These are phyloP conservation scores for Pinus tabuliformis DNA, from an alignment of 75 land plant species.

Conservation along the genomic window DNA sequence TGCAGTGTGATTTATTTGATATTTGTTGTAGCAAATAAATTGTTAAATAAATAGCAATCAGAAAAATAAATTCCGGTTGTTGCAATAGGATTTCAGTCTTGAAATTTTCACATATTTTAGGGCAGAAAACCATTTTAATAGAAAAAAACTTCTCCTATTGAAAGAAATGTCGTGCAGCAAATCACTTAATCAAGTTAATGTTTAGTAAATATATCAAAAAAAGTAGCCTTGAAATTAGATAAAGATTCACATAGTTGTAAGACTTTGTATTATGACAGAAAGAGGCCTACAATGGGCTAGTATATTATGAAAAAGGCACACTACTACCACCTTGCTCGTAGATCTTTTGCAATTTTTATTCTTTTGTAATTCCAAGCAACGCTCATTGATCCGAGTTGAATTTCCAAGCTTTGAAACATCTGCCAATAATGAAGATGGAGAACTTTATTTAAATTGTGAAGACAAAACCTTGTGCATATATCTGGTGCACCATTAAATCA, in stretches of 20 bases:
- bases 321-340: conserved; percentile 51
- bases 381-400: conserved; percentile 73
- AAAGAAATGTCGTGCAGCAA: neutral
- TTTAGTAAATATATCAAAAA: neutral
- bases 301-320: neutral
- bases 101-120: no score
- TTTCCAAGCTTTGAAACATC: conserved; percentile 78
- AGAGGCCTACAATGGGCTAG: neutral
- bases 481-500: neutral
- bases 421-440: conserved; percentile 10
- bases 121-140: no score
- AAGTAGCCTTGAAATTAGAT: neutral
- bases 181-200: neutral
- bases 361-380: conserved; percentile 91
- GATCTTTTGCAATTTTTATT: conserved; percentile 38
- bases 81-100: no score
- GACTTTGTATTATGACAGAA: neutral
- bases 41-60: no score
- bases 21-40: no score
- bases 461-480: neutral
- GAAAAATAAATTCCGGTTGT: no score
- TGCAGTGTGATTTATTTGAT: no score
- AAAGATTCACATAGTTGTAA: neutral
- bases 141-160: no score
- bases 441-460: neutral